A percentile compares a stretch with the other conserved stretches of the same genome.
These are phyloP conservation scores for Amaranthus cruentus DNA, from an alignment of 148 eudicot species.

Conservation along the genomic window DNA sequence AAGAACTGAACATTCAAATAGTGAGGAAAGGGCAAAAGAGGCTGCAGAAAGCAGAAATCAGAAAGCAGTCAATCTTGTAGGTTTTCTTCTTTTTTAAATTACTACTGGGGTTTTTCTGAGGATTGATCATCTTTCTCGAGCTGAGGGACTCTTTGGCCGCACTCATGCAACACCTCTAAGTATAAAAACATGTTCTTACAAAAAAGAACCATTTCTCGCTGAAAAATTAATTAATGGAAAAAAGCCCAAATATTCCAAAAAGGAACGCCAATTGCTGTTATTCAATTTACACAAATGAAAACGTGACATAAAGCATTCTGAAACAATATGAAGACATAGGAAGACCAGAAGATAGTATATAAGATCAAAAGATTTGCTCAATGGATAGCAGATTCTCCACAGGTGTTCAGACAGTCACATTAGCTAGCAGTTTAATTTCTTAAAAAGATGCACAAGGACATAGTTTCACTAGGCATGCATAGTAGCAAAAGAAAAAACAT, in stretches of 20 bases:
- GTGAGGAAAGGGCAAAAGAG: not conserved
- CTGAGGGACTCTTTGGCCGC: not conserved
- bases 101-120: too few species aligned
- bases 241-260: not conserved
- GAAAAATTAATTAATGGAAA: not conserved
- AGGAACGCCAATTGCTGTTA: not conserved
- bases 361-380: too few species aligned
- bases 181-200: not conserved
- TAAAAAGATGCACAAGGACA: too few species aligned
- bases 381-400: too few species aligned
- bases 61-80: not conserved
- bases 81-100: too few species aligned
- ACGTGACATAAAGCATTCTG: not conserved
- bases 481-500: not conserved
- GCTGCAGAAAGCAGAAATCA: not conserved
- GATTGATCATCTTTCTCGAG: too few species aligned
- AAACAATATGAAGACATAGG: not conserved
- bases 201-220: not conserved
- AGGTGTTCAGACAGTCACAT: too few species aligned
- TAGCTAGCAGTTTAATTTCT: too few species aligned
- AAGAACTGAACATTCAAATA: slow-evolving; percentile 10
- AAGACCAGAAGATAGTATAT: not conserved
- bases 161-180: not conserved
- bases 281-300: not conserved
- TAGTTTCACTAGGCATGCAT: not conserved